phyloP scores from a whole-genome alignment of 352 stramenopile genomes.

The Blastocystis sp. region DNA sequence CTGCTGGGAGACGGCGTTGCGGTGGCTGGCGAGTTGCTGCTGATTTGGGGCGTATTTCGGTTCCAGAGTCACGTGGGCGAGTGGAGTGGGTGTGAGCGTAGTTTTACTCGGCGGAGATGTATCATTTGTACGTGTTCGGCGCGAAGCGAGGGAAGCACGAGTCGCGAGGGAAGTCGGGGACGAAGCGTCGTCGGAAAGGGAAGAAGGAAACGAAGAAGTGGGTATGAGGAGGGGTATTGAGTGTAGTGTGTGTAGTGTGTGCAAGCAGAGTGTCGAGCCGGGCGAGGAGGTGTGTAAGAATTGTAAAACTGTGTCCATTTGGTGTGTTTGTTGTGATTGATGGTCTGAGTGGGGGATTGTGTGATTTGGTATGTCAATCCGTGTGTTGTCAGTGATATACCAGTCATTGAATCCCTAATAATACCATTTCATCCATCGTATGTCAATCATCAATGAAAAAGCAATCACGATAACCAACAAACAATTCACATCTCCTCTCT shows the following conservation, averaged over 20 bases:
- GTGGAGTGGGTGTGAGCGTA: neutral
- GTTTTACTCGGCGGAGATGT: slow-evolving; percentile 27
- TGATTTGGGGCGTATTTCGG: neutral
- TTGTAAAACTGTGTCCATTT: slow-evolving; percentile 4
- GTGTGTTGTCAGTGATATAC: neutral
- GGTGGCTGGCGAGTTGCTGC: neutral
- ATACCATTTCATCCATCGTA: neutral
- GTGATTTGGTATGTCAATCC: neutral
- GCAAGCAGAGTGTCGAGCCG: neutral
- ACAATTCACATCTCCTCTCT: neutral
- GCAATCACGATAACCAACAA: neutral
- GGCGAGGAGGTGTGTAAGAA: neutral
- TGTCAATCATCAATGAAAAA: neutral
- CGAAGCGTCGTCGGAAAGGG: neutral
- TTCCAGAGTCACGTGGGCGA: neutral
- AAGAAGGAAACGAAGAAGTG: slow-evolving; percentile 26
- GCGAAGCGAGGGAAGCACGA: neutral
- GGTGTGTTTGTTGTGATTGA: neutral
- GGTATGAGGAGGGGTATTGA: neutral
- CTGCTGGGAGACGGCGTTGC: neutral
- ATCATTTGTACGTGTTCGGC: slow-evolving; percentile 37
- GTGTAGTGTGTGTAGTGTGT: neutral
- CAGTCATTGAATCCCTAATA: neutral
- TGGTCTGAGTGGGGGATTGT: neutral
- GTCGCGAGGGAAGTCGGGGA: too few relatives aligned